Evolutionary conservation across 371 early-diverging fungal genomes (phyloP).

Genomic region (Rhizopus microsporus): DNA sequence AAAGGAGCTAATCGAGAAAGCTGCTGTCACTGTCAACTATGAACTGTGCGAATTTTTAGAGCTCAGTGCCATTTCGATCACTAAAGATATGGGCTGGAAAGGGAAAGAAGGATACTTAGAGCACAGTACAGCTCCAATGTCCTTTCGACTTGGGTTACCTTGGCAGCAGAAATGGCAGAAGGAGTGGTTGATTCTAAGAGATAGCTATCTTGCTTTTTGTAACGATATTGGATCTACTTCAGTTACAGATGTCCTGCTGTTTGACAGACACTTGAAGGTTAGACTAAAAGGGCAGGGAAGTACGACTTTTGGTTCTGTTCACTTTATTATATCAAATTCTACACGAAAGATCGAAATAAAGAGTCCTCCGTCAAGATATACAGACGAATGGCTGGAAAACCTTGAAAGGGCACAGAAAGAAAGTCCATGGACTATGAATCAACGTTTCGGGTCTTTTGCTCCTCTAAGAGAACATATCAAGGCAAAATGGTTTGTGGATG

Average conservation of each 20-base stretch:
- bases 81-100: constrained; percentile 81
- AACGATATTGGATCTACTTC: constrained; percentile 43
- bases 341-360: constrained; percentile 65
- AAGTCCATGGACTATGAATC: constrained; percentile 69
- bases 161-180: constrained; percentile 51
- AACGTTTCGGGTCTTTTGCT: constrained; percentile 79
- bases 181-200: constrained; percentile 57
- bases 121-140: constrained; percentile 35
- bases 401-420: constrained; percentile 55
- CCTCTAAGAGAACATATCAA: constrained; percentile 69
- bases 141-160: constrained; percentile 22
- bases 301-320: constrained; percentile 31
- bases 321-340: constrained; percentile 48
- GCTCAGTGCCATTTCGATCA: constrained; percentile 69
- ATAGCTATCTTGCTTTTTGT: constrained; percentile 54
- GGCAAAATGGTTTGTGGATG: constrained; percentile 82
- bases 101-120: constrained; percentile 82
- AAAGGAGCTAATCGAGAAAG: constrained; percentile 50
- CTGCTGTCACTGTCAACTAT: constrained; percentile 55
- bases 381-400: constrained; percentile 64
- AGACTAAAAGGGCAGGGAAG: constrained; percentile 3
- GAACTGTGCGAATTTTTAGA: constrained; percentile 82
- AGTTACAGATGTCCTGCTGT: constrained; percentile 71
- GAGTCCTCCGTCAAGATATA: constrained; percentile 59
- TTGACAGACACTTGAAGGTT: constrained; percentile 65